These are phyloP conservation scores for Wilcoxina mikolae DNA, from an alignment of 495 filamentous ascomycete species.

Conservation along the genomic window DNA sequence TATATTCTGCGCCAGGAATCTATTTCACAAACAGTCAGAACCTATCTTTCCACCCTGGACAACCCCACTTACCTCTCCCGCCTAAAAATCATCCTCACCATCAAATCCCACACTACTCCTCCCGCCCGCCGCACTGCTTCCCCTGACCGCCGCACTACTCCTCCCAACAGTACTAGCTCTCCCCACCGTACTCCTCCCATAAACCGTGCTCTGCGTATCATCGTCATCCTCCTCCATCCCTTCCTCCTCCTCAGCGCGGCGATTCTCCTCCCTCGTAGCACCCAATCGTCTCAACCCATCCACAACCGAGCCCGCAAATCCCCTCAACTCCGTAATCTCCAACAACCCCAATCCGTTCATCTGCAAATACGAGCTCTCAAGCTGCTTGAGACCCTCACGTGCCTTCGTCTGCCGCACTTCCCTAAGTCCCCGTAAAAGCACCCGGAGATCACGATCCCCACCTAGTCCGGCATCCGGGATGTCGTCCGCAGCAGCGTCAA, in stretches of 20 bases:
- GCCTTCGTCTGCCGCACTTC: constrained; percentile 87
- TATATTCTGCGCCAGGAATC: too few species aligned
- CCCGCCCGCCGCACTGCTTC: not conserved
- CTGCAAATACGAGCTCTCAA: constrained; percentile 46
- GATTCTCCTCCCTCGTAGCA: constrained; percentile 40
- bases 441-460: constrained; percentile 35
- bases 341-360: constrained; percentile 78
- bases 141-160: constrained; percentile 2
- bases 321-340: constrained; percentile 77
- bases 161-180: constrained; percentile 4
- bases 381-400: constrained; percentile 50
- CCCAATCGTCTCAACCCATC: constrained; percentile 67
- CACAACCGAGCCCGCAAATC: constrained; percentile 69
- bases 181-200: constrained; percentile 5
- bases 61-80: too few species aligned
- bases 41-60: too few species aligned
- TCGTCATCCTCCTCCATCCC: constrained; percentile 37
- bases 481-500: constrained; percentile 75
- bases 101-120: constrained; percentile 1
- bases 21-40: too few species aligned
- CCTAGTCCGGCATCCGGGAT: constrained; percentile 56
- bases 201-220: constrained; percentile 16
- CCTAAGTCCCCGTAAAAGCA: constrained; percentile 63
- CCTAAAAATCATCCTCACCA: constrained; percentile 2
- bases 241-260: constrained; percentile 43